These are phyloP conservation scores for Perilla frutescens DNA, from an alignment of 257 asterid genomes.

Conservation along the genomic window DNA sequence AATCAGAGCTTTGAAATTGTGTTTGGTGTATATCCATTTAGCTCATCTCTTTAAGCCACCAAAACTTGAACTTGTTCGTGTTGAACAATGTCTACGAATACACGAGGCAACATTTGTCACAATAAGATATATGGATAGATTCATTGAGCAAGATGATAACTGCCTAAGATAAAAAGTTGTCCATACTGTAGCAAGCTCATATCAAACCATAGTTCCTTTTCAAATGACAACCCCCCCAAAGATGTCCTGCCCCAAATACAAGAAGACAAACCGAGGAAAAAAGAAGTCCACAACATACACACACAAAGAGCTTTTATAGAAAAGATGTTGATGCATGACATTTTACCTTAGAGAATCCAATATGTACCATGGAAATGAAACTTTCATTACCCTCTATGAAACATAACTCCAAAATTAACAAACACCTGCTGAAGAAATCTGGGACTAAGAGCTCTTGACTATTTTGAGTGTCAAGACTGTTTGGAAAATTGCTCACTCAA, in stretches of 20 bases:
- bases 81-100: slow-evolving; percentile 20
- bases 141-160: slow-evolving; percentile 3
- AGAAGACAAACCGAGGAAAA: not conserved
- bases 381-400: not conserved
- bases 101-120: slow-evolving; percentile 3
- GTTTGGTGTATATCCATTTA: slow-evolving; percentile 25
- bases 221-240: not conserved
- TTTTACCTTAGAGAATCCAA: slow-evolving; percentile 2
- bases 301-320: not conserved
- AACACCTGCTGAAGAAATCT: slow-evolving; percentile 7
- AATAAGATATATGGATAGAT: not conserved
- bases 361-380: not conserved
- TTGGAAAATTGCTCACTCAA: not conserved
- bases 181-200: slow-evolving; percentile 16
- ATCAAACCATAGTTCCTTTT: not conserved
- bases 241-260: not conserved
- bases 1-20: slow-evolving; percentile 29
- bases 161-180: slow-evolving; percentile 6
- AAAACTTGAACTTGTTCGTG: slow-evolving; percentile 18
- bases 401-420: slow-evolving; percentile 19
- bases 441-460: slow-evolving; percentile 2
- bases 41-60: slow-evolving; percentile 27
- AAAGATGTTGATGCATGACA: not conserved
- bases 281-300: slow-evolving; percentile 9
- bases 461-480: slow-evolving; percentile 17